A percentile compares a stretch with the other conserved stretches of the same genome.
Evolutionary conservation across 352 stramenopile genomes (phyloP).

Genomic region (Aphanomyces stellatus): DNA sequence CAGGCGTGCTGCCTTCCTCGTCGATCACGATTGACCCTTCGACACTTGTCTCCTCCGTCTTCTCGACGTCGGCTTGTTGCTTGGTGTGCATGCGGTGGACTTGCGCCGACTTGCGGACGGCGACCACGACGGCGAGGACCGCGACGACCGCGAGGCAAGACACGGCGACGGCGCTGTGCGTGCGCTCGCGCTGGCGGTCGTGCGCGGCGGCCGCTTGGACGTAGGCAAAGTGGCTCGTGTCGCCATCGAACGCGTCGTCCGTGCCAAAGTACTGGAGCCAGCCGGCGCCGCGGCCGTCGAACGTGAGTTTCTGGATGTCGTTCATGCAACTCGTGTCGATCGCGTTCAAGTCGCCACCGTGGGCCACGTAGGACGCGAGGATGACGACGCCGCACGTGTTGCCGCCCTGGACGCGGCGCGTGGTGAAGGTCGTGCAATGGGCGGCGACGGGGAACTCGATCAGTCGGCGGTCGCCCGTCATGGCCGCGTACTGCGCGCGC

Average conservation of each 20-base stretch:
- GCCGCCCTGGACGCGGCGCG: constrained; percentile 30
- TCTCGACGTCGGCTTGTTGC: not conserved
- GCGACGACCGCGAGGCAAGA: not conserved
- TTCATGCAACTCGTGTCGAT: constrained; percentile 49
- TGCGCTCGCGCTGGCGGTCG: not conserved
- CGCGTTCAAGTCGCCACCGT: constrained; percentile 31
- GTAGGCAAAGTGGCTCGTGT: not conserved
- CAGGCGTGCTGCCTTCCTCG: not conserved
- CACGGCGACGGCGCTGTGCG: not conserved
- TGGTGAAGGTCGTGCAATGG: constrained; percentile 77
- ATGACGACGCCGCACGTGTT: constrained; percentile 39
- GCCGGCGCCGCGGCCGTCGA: not conserved
- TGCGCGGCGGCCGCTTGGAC: not conserved
- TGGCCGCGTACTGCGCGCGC: constrained; percentile 28
- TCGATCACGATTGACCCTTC: not conserved
- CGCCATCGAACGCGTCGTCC: constrained; percentile 11
- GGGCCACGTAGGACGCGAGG: constrained; percentile 48
- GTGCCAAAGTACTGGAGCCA: constrained; percentile 13
- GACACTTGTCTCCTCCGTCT: not conserved
- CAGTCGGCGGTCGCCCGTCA: constrained; percentile 44
- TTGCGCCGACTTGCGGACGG: not conserved
- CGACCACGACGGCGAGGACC: not conserved
- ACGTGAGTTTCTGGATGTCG: constrained; percentile 2
- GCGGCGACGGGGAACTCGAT: constrained; percentile 59
- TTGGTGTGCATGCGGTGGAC: not conserved